Evolutionary conservation across 306 rosid species (phyloP).

Genomic region (Medicago arabica): DNA sequence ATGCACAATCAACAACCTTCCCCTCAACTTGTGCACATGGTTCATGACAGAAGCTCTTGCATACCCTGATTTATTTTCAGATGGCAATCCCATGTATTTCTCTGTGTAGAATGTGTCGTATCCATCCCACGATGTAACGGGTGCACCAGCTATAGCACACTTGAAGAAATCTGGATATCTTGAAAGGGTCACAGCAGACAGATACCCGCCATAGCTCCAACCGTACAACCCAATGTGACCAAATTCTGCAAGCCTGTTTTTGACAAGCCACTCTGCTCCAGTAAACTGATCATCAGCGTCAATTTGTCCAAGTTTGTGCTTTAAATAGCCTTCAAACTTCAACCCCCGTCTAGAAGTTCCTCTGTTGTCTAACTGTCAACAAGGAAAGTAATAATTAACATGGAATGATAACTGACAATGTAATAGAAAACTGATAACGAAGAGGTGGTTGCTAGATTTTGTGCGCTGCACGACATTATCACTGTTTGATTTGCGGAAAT

Average conservation of each 20-base stretch:
- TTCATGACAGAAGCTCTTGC: conserved; percentile 72
- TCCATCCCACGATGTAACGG: conserved; percentile 95
- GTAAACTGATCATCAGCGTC: conserved; percentile 89
- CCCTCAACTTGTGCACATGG: conserved; percentile 75
- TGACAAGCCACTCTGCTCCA: conserved; percentile 93
- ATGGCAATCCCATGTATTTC: conserved; percentile 94
- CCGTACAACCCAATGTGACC: conserved; percentile 90
- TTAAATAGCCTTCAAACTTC: conserved; percentile 76
- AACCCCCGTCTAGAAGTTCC: conserved; percentile 92
- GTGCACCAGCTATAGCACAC: conserved; percentile 89
- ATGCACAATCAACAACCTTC: conserved; percentile 79
- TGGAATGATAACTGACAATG: conserved; percentile 19
- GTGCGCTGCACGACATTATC: background rate
- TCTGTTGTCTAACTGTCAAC: conserved; percentile 85
- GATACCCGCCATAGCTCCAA: conserved; percentile 98
- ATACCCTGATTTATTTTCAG: conserved; percentile 54
- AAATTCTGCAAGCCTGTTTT: conserved; percentile 72
- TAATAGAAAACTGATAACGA: background rate
- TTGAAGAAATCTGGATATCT: conserved; percentile 75
- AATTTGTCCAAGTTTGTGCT: conserved; percentile 64
- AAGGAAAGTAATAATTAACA: conserved; percentile 26
- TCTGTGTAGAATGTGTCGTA: conserved; percentile 96
- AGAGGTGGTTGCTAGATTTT: conserved; percentile 1
- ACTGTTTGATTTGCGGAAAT: background rate
- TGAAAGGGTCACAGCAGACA: conserved; percentile 81